Conservation (phyloP, 1,139 yeast genomes). For the Debaryomyces subglobosus region DNA sequence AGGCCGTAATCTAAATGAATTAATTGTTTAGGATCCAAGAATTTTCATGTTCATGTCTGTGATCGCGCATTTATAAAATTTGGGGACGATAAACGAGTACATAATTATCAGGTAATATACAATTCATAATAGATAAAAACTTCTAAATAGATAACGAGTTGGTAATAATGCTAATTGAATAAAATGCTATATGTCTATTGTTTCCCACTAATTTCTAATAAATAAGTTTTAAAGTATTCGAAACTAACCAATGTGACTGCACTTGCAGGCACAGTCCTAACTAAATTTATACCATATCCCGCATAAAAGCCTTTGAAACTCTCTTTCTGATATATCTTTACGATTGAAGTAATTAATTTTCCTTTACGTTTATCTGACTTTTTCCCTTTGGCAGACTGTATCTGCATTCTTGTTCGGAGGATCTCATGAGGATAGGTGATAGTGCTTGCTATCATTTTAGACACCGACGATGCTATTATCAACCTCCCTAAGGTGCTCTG, state of each 20-base stretch:
- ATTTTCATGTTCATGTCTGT: neutral
- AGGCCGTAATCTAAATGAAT: neutral
- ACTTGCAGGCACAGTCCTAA: slow-evolving; percentile 92
- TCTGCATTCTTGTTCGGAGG: slow-evolving; percentile 87
- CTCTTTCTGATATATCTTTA: slow-evolving; percentile 63
- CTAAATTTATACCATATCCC: slow-evolving; percentile 83
- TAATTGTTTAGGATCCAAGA: neutral
- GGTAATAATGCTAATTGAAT: slow-evolving; percentile 7
- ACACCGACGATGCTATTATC: slow-evolving; percentile 72
- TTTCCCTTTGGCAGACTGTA: slow-evolving; percentile 30
- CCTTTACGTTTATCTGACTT: slow-evolving; percentile 16
- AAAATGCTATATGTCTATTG: slow-evolving; percentile 9
- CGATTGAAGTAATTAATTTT: slow-evolving; percentile 29
- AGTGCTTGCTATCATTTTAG: slow-evolving; percentile 88
- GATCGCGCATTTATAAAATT: neutral
- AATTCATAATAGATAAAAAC: neutral
- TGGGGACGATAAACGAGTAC: neutral
- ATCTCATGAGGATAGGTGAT: slow-evolving; percentile 97
- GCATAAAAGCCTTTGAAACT: slow-evolving; percentile 86
- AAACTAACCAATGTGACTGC: slow-evolving; percentile 94
- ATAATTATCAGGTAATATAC: neutral
- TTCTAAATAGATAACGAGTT: neutral
- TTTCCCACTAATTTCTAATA: slow-evolving; percentile 44
- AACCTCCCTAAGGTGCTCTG: slow-evolving; percentile 43
- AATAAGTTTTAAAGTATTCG: slow-evolving; percentile 75